These are phyloP conservation scores for Coemansia sp. DNA, from an alignment of 192 early-diverging fungal genomes.

Conservation along the genomic window DNA sequence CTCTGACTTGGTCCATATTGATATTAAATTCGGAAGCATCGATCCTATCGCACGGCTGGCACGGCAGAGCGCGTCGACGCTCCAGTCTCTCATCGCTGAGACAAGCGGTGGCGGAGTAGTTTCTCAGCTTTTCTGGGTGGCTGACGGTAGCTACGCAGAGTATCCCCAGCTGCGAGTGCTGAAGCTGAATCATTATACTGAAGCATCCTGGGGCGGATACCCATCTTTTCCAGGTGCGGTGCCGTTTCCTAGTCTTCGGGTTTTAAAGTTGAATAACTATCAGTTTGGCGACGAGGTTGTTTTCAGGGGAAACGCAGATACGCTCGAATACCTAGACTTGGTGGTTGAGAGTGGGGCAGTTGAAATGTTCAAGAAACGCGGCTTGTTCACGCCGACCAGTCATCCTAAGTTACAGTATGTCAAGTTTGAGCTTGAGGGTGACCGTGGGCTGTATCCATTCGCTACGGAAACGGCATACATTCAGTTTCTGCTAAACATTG, in stretches of 20 bases:
- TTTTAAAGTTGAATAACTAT: background rate
- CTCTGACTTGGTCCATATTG: background rate
- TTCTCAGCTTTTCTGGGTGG: background rate
- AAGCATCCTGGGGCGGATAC: too few relatives aligned
- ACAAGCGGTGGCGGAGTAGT: background rate
- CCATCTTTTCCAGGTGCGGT: background rate
- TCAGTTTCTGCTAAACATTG: background rate
- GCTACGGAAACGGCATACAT: background rate
- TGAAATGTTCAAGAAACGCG: background rate
- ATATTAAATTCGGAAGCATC: background rate
- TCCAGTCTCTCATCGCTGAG: background rate
- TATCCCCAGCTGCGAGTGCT: too few relatives aligned
- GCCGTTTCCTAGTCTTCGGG: conserved; percentile 1
- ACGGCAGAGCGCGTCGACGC: background rate
- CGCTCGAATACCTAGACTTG: background rate
- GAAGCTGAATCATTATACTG: too few relatives aligned
- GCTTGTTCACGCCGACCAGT: background rate
- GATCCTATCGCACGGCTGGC: background rate
- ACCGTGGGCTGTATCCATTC: background rate
- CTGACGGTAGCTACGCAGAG: too few relatives aligned
- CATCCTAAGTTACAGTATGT: background rate
- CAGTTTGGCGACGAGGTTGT: conserved; percentile 14
- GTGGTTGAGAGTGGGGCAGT: background rate
- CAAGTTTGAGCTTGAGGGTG: background rate
- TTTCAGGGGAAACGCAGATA: conserved; percentile 4